phyloP scores from a whole-genome alignment of 495 filamentous ascomycete genomes.

The Penicillium turbatum region DNA sequence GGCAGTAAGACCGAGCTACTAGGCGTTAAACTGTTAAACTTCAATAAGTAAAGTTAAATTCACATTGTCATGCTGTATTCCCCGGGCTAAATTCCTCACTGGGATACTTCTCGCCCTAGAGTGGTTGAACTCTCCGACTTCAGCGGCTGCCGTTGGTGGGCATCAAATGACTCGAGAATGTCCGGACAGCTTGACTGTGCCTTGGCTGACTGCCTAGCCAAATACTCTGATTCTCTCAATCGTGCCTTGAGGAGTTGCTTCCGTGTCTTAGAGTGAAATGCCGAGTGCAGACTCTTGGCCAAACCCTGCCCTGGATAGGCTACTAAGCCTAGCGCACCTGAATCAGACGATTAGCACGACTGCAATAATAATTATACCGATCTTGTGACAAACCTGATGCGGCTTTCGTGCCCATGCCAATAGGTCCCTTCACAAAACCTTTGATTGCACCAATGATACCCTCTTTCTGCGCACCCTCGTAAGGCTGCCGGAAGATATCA shows the following conservation, averaged over 20 bases:
- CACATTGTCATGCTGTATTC: too few relatives aligned
- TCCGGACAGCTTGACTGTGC: not conserved
- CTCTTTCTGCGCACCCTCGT: constrained; percentile 55
- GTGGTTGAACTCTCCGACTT: not conserved
- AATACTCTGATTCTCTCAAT: constrained; percentile 4
- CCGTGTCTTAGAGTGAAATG: constrained; percentile 10
- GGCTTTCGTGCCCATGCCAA: constrained; percentile 66
- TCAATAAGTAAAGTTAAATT: too few relatives aligned
- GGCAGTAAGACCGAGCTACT: not conserved
- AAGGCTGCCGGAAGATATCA: constrained; percentile 63
- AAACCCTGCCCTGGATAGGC: constrained; percentile 15
- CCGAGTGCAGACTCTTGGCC: constrained; percentile 11
- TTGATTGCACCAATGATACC: constrained; percentile 57
- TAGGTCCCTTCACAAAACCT: constrained; percentile 71
- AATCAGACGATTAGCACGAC: not conserved
- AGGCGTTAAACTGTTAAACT: too few relatives aligned
- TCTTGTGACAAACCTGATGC: constrained; percentile 22
- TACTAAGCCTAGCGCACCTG: constrained; percentile 12
- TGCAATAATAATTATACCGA: not conserved
- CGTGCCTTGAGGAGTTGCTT: constrained; percentile 7
- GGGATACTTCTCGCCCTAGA: not conserved
- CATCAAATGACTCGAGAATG: constrained; percentile 3
- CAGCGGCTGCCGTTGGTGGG: not conserved
- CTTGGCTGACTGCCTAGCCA: constrained; percentile 8
- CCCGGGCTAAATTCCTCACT: not conserved